Percentiles rank a stretch among this genome's conserved stretches.
Evolutionary conservation across 129 eudicot species (phyloP).

Genomic region (Saposhnikovia divaricata): DNA sequence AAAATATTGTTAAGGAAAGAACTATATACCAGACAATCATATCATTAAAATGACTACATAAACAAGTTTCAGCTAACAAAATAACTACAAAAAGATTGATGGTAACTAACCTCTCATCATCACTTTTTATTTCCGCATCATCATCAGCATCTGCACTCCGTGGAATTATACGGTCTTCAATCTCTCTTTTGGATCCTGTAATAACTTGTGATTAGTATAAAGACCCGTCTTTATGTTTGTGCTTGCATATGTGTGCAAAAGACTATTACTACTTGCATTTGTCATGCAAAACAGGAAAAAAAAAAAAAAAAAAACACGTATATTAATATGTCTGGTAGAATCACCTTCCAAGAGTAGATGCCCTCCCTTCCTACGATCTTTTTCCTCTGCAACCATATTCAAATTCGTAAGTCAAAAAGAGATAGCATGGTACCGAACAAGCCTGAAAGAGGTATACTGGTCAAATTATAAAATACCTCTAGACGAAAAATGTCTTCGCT

Average conservation of each 20-base stretch:
- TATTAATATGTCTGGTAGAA: constrained; percentile 5
- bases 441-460: not conserved
- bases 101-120: constrained; percentile 61
- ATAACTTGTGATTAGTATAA: not conserved
- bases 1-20: not conserved
- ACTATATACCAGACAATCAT: not conserved
- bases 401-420: constrained; percentile 5
- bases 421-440: not conserved
- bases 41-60: not conserved
- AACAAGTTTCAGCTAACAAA: not conserved
- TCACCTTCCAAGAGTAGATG: constrained; percentile 89
- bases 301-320: not conserved
- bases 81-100: not conserved
- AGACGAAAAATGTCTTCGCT: constrained; percentile 77
- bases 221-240: not conserved
- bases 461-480: constrained; percentile 37
- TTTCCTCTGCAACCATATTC: constrained; percentile 57
- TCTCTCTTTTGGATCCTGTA: constrained; percentile 76
- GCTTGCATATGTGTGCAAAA: not conserved
- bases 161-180: constrained; percentile 79
- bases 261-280: not conserved
- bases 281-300: not conserved
- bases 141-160: constrained; percentile 95
- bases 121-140: constrained; percentile 65
- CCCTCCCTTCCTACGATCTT: constrained; percentile 79